Conservation (phyloP, 148 eudicot genomes). For the Rhododendron vialii region DNA sequence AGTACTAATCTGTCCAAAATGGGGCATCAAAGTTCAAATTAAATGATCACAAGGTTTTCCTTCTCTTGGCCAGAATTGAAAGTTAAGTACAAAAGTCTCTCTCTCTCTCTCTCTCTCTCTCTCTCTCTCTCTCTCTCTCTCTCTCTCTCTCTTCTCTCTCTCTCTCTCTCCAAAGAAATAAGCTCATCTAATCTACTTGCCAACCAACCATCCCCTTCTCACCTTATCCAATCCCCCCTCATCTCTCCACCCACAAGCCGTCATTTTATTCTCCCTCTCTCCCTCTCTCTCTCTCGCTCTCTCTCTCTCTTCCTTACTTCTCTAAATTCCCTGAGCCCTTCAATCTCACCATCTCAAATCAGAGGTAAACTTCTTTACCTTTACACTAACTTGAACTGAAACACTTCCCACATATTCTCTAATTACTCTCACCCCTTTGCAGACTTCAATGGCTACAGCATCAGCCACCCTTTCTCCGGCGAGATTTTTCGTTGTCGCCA, state of each 20-base stretch:
- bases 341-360: not conserved
- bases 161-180: not conserved
- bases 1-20: no score
- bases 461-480: constrained; percentile 29
- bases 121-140: no score
- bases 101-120: no score
- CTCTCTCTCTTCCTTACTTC: not conserved
- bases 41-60: not conserved
- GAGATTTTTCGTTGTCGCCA: constrained; percentile 13
- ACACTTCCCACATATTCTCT: not conserved
- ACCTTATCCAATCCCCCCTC: constrained; percentile 24
- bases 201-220: constrained; percentile 13
- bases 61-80: not conserved
- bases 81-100: not conserved
- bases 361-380: not conserved
- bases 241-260: not conserved
- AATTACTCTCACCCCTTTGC: not conserved
- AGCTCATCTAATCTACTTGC: not conserved
- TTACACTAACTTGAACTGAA: not conserved
- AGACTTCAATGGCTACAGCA: constrained; percentile 34
- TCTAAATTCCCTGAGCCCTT: not conserved
- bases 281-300: not conserved
- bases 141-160: not conserved
- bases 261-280: not conserved
- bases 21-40: not conserved